Evolutionary conservation across 345 rosid species (phyloP).

Genomic region (Linum tenue): DNA sequence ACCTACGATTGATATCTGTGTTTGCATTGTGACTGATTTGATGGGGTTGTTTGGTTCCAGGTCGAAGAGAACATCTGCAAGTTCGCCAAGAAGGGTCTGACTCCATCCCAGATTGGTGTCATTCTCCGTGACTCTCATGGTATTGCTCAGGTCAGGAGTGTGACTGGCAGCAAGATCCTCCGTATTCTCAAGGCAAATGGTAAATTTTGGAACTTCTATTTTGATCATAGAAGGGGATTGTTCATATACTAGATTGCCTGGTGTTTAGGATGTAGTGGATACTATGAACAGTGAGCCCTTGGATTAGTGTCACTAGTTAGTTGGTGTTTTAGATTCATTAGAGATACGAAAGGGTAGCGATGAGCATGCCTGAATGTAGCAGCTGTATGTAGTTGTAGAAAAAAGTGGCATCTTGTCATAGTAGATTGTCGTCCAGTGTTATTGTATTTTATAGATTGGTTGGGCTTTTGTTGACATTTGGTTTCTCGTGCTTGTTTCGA

Average conservation of each 20-base stretch:
- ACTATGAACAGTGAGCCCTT: no score
- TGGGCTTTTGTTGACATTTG: neutral
- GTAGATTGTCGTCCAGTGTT: no score
- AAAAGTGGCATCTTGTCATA: no score
- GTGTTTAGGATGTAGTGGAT: neutral
- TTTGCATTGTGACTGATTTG: neutral
- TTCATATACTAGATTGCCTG: neutral
- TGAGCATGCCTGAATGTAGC: no score
- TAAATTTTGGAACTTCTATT: neutral
- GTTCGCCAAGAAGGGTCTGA: slow-evolving; percentile 68
- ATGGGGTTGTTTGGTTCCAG: slow-evolving; percentile 12
- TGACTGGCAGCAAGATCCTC: slow-evolving; percentile 61
- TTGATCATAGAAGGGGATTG: neutral
- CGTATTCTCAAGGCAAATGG: slow-evolving; percentile 61
- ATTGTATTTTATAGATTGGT: no score
- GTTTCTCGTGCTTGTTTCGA: neutral
- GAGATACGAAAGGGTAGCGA: no score
- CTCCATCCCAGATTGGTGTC: slow-evolving; percentile 74
- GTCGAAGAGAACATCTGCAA: slow-evolving; percentile 62
- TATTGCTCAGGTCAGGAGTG: slow-evolving; percentile 57
- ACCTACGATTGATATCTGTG: neutral
- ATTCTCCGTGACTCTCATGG: slow-evolving; percentile 78
- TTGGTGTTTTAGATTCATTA: no score
- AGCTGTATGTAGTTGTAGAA: no score
- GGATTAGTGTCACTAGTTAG: no score